Evolutionary conservation across 371 early-diverging fungal species (phyloP), one percentile per base, ranked within the genome.

Genomic region (Apophysomyces trapeziformis): DNA sequence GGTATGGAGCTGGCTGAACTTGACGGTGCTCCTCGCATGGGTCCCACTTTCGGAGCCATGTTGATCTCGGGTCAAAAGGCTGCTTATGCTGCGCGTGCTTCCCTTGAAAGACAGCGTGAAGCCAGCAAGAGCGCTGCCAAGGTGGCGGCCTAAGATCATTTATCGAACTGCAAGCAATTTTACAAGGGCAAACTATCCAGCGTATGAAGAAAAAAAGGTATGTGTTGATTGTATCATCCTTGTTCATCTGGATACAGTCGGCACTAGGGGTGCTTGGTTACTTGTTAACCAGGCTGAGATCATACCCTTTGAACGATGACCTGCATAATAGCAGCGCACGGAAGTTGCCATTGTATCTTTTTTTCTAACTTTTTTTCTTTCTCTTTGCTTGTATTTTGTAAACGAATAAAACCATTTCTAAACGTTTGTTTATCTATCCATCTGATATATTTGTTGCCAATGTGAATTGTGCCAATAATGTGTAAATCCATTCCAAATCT

Each of bases 21-120:
- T 57, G 85, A 82, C 70, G 88, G 88, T 57, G 78, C 80, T 68
- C 80, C 83, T 46, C 79, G 88, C 54, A 87, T 87, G 88, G 86
- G 86, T 54, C 90, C 90, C 57, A 89, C 89, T 26, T 90, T 91
- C 70, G 89, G 89, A 62, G 90, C 90, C 47, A 91, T 91, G 92
- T 75, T 89, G 73, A 80, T 85, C 37, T 87, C 87, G 59, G 92
- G 92, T 37, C 85, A 86, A 73, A 91, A 90, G 78, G 89, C 90
- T 47, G 90, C 88, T 43, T 80, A 83, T 68, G 80, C 83, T 65
- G 87, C 85, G 44, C 78, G 78, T 46, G 78, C 68, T 46, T 78
- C 78, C 57, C 76, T 78, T 57, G 69, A 69, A 32, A 66, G 78
- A 61, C 78, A 78, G 60, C 66, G 67, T 37, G 65, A 72, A 32